Evolutionary conservation across 306 rosid species (phyloP).

Genomic region (Quercus alba): DNA sequence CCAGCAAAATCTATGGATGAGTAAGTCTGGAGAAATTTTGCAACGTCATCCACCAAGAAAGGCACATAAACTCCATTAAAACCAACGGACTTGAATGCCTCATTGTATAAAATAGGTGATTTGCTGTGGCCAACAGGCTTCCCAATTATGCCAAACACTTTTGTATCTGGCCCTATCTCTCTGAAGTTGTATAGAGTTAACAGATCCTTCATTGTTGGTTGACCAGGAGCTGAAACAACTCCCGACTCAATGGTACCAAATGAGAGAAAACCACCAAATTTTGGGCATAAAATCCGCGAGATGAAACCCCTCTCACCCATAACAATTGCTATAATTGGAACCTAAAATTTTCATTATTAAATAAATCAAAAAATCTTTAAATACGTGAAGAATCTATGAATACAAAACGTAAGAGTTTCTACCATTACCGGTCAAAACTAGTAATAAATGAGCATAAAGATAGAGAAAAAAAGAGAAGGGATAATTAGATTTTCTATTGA

Average conservation of each 20-base stretch:
- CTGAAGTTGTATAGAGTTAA: slow-evolving; percentile 67
- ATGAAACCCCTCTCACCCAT: slow-evolving; percentile 91
- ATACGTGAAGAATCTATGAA: slow-evolving; percentile 8
- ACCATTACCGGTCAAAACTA: background rate
- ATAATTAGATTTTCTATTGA: background rate
- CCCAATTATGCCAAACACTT: slow-evolving; percentile 86
- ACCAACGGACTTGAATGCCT: slow-evolving; percentile 74
- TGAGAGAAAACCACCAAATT: slow-evolving; percentile 88
- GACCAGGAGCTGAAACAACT: slow-evolving; percentile 92
- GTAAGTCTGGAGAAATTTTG: slow-evolving; percentile 67
- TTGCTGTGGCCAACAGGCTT: slow-evolving; percentile 94
- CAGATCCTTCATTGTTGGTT: slow-evolving; percentile 82
- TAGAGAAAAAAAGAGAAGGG: background rate
- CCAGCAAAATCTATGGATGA: slow-evolving; percentile 79
- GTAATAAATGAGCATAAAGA: background rate
- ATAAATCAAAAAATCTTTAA: slow-evolving; percentile 1
- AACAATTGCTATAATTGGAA: slow-evolving; percentile 83
- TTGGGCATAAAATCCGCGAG: slow-evolving; percentile 80
- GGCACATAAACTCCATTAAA: slow-evolving; percentile 68
- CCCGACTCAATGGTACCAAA: slow-evolving; percentile 79
- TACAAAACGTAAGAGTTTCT: background rate
- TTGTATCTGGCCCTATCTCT: slow-evolving; percentile 65
- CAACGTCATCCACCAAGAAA: slow-evolving; percentile 81
- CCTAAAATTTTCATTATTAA: slow-evolving; percentile 52
- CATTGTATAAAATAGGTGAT: slow-evolving; percentile 67